phyloP scores from a whole-genome alignment of 2,329 filamentous ascomycete genomes.

The Exophiala lecanii-corni region DNA sequence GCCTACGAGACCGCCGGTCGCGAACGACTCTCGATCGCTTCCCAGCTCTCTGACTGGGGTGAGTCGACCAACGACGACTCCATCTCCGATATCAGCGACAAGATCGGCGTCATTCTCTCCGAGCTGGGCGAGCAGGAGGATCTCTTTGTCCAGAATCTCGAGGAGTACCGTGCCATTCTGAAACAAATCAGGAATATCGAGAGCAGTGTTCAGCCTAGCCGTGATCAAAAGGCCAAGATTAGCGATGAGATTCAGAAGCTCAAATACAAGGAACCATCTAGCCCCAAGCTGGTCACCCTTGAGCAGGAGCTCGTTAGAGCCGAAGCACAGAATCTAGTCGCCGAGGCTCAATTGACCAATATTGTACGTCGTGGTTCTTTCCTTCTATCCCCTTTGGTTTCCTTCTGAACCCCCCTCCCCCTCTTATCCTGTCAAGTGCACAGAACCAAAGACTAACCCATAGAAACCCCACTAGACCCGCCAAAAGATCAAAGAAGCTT shows the following conservation, averaged over 20 bases:
- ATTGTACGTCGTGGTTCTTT: constrained; percentile 74
- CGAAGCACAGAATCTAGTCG: constrained; percentile 92
- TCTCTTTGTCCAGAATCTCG: constrained; percentile 74
- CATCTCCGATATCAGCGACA: constrained; percentile 87
- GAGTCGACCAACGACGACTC: constrained; percentile 84
- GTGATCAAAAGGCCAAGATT: constrained; percentile 82
- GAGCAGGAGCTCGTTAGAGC: constrained; percentile 96
- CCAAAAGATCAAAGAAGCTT: constrained; percentile 93
- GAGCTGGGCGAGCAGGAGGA: constrained; percentile 96
- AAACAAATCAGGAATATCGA: constrained; percentile 96
- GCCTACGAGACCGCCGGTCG: constrained; percentile 80
- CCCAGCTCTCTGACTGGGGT: constrained; percentile 93
- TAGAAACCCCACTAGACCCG: constrained; percentile 68
- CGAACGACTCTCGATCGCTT: constrained; percentile 78
- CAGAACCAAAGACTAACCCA: too few relatives aligned
- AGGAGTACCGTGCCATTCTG: constrained; percentile 74
- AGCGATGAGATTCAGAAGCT: constrained; percentile 86
- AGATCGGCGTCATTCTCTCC: constrained; percentile 84
- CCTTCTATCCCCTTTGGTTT: too few relatives aligned
- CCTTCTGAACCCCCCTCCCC: too few relatives aligned
- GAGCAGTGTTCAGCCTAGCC: constrained; percentile 85
- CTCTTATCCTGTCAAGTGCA: too few relatives aligned
- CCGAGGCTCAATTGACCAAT: constrained; percentile 93
- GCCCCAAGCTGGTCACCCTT: constrained; percentile 71
- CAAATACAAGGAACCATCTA: constrained; percentile 88